These are phyloP conservation scores for Candida palmyrensis DNA, from an alignment of 805 yeast species.

Conservation along the genomic window DNA sequence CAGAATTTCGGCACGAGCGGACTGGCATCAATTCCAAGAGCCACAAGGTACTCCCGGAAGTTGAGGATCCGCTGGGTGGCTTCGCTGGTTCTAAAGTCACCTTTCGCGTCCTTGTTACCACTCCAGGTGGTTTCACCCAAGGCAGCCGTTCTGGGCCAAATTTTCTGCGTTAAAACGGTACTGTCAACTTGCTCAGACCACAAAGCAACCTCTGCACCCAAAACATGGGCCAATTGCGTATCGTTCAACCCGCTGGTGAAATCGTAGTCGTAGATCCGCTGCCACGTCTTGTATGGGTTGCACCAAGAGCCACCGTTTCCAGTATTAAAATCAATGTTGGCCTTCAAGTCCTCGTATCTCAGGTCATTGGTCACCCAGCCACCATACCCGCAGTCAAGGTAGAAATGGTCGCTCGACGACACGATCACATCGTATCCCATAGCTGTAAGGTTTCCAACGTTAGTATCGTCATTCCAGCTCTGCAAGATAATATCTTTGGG, in stretches of 20 bases:
- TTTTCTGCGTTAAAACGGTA: conserved; percentile 19
- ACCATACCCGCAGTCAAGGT: conserved; percentile 40
- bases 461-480: conserved; percentile 22
- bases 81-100: conserved; percentile 20
- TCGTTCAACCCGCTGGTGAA: conserved; percentile 24
- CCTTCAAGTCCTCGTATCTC: conserved; percentile 20
- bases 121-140: conserved; percentile 38
- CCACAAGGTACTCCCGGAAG: conserved; percentile 35
- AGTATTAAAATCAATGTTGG: conserved; percentile 20
- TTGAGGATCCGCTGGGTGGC: conserved; percentile 32
- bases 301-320: conserved; percentile 36
- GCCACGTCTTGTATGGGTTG: conserved; percentile 42
- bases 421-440: conserved; percentile 36
- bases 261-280: conserved; percentile 33
- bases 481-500: conserved; percentile 32
- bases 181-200: conserved; percentile 38
- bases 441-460: conserved; percentile 22
- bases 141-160: conserved; percentile 41
- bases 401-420: conserved; percentile 25
- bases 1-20: conserved; percentile 36
- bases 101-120: conserved; percentile 29
- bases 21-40: conserved; percentile 25
- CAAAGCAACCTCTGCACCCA: conserved; percentile 36
- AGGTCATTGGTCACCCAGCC: conserved; percentile 32
- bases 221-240: conserved; percentile 21